Conservation (phyloP, 495 filamentous ascomycete species). For the Xylaria curta region DNA sequence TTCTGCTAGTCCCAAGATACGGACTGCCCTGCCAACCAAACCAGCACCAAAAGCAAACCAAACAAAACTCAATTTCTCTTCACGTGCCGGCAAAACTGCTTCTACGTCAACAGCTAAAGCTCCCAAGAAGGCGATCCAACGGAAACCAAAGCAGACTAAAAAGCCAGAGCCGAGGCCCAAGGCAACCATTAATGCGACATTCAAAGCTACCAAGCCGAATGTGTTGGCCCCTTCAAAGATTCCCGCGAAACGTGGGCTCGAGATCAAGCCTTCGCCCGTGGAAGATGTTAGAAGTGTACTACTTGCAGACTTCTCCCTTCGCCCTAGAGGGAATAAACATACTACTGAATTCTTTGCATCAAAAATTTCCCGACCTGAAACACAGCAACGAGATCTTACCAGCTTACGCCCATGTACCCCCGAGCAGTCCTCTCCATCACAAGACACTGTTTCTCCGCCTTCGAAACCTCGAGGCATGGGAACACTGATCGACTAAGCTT, state of each 20-base stretch:
- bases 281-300: constrained; percentile 22
- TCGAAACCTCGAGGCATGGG: constrained; percentile 51
- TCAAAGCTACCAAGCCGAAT: constrained; percentile 50
- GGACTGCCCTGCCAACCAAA: constrained; percentile 53
- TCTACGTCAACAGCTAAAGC: constrained; percentile 24
- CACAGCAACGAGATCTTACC: background rate
- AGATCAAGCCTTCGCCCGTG: constrained; percentile 17
- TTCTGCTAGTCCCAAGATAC: constrained; percentile 60
- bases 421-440: constrained; percentile 24
- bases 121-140: constrained; percentile 33
- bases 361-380: constrained; percentile 13
- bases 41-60: constrained; percentile 45
- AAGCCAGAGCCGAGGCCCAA: constrained; percentile 44
- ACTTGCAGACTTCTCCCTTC: constrained; percentile 36
- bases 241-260: constrained; percentile 31
- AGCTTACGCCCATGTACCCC: constrained; percentile 32
- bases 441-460: constrained; percentile 49
- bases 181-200: constrained; percentile 47
- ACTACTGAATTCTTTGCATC: constrained; percentile 1
- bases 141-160: constrained; percentile 44
- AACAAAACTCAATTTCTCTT: constrained; percentile 45
- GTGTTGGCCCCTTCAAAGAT: constrained; percentile 28
- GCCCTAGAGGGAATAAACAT: constrained; percentile 33
- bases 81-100: constrained; percentile 16
- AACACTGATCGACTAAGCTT: constrained; percentile 47